Conservation (phyloP, 176 grass and related monocot species). For the Olyra latifolia region DNA sequence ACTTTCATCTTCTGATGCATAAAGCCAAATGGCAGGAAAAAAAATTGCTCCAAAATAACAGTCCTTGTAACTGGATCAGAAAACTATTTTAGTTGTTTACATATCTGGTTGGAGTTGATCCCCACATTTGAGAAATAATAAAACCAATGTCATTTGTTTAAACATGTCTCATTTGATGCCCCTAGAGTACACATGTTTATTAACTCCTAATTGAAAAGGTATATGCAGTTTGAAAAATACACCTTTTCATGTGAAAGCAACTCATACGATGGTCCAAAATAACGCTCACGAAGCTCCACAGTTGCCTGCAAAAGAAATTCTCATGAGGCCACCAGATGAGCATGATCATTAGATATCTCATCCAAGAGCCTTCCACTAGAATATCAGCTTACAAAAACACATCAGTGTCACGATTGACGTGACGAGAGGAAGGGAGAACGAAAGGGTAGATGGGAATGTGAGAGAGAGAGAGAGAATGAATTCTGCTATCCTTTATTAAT, state of each 20-base stretch:
- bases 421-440: no score
- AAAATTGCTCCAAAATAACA: neutral
- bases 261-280: constrained; percentile 87
- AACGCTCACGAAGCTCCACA: constrained; percentile 65
- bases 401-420: no score
- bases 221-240: neutral
- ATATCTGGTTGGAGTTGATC: neutral
- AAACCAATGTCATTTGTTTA: neutral
- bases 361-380: neutral
- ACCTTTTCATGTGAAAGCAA: constrained; percentile 82
- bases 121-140: neutral
- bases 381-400: neutral
- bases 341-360: neutral
- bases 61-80: neutral
- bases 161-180: neutral
- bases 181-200: neutral
- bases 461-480: no score
- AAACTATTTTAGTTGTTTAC: neutral
- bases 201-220: neutral
- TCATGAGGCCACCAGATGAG: neutral
- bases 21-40: no score
- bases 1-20: no score
- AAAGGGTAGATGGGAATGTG: no score
- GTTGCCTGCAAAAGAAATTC: constrained; percentile 41
- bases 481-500: no score